A percentile compares a stretch with the other conserved stretches of the same genome.
These are phyloP conservation scores for Dactylorhiza incarnata DNA, from an alignment of 106 monocot species.

Conservation along the genomic window DNA sequence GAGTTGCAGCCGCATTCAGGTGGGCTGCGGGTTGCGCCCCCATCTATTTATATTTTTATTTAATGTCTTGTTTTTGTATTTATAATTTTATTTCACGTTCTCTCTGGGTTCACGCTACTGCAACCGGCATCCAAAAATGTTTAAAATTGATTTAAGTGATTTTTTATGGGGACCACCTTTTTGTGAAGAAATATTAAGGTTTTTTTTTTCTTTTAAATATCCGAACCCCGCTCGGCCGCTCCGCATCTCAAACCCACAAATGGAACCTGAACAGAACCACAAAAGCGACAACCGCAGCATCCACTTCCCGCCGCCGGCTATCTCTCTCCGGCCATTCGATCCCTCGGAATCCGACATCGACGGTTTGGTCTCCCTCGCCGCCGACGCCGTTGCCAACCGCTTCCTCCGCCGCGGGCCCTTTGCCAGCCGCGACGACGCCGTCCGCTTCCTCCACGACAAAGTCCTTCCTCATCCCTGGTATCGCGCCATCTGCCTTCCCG, in stretches of 20 bases:
- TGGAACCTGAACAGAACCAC: background rate
- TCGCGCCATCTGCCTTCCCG: background rate
- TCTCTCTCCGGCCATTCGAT: conserved; percentile 7
- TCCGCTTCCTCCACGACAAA: background rate
- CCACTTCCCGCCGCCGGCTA: background rate
- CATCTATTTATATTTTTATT: too few relatives aligned
- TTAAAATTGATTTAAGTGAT: too few relatives aligned
- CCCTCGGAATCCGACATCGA: conserved; percentile 8
- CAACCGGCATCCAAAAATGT: too few relatives aligned
- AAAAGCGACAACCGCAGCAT: background rate
- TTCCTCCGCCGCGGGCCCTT: conserved; percentile 6
- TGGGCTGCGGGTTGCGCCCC: too few relatives aligned
- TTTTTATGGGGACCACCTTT: too few relatives aligned
- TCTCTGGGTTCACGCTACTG: too few relatives aligned
- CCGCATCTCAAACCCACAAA: background rate
- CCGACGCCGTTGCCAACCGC: conserved; percentile 3
- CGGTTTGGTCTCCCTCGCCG: background rate
- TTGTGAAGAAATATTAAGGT: too few relatives aligned
- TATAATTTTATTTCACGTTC: too few relatives aligned
- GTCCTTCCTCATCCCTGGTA: background rate
- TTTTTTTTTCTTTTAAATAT: too few relatives aligned
- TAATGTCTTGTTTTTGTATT: too few relatives aligned
- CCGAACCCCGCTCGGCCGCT: background rate
- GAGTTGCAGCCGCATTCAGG: too few relatives aligned
- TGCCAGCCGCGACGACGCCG: conserved; percentile 1